Evolutionary conservation across 2,329 filamentous ascomycete species (phyloP).

Genomic region (Aspergillus glaucus): DNA sequence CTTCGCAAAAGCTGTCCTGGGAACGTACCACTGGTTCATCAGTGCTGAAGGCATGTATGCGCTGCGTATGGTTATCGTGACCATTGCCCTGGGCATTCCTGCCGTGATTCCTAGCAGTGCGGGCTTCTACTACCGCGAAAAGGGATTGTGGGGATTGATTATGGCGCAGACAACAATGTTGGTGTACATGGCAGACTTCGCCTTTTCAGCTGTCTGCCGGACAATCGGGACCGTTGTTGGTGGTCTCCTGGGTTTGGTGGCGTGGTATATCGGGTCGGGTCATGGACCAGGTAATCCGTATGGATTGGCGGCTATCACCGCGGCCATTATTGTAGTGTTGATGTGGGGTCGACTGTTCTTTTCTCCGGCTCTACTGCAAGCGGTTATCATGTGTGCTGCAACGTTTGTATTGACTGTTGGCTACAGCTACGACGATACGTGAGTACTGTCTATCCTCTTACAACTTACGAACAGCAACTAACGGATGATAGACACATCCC

Average conservation of each 20-base stretch:
- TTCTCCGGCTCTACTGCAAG: conserved; percentile 23
- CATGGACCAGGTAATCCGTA: conserved; percentile 45
- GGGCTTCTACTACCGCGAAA: conserved; percentile 48
- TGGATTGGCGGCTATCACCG: conserved; percentile 41
- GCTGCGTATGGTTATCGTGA: conserved; percentile 44
- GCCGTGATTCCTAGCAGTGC: conserved; percentile 38
- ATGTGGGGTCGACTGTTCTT: conserved; percentile 33
- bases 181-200: conserved; percentile 48
- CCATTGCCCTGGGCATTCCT: conserved; percentile 40
- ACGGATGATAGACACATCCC: conserved; percentile 28
- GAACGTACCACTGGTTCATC: conserved; percentile 36
- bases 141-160: conserved; percentile 49
- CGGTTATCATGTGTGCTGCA: conserved; percentile 34
- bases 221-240: conserved; percentile 42
- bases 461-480: neutral
- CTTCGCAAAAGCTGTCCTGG: conserved; percentile 22
- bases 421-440: conserved; percentile 43
- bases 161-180: conserved; percentile 46
- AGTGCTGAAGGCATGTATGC: conserved; percentile 39
- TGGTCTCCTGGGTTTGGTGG: conserved; percentile 42
- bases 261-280: conserved; percentile 50
- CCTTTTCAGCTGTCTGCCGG: conserved; percentile 40
- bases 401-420: conserved; percentile 43
- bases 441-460: conserved; percentile 5
- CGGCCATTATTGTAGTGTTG: conserved; percentile 23